phyloP scores from a whole-genome alignment of 768 basidiomycete species.

The Xanthoconium stramineum region DNA sequence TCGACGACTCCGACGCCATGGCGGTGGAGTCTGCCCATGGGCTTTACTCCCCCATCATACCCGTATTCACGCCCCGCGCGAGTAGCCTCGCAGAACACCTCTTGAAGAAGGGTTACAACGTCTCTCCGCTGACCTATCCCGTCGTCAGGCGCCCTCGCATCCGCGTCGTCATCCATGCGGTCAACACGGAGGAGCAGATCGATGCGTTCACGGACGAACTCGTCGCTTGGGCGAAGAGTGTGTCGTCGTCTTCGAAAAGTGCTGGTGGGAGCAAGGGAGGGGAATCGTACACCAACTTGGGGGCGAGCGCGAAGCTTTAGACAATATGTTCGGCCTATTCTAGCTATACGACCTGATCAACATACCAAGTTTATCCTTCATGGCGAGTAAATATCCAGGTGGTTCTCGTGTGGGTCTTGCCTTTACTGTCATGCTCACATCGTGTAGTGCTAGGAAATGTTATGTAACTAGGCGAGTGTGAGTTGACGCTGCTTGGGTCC shows the following conservation, averaged over 20 bases:
- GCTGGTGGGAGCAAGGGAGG: not conserved
- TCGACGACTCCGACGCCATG: not conserved
- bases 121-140: slow-evolving; percentile 7
- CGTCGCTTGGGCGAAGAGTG: not conserved
- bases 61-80: slow-evolving; percentile 11
- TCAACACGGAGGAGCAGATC: slow-evolving; percentile 9
- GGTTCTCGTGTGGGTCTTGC: too few species aligned
- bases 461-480: too few species aligned
- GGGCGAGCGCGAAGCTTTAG: not conserved
- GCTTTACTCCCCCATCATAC: slow-evolving; percentile 16
- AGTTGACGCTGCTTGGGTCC: too few species aligned
- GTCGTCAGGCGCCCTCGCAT: slow-evolving; percentile 9
- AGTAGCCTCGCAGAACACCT: slow-evolving; percentile 4
- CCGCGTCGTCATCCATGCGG: slow-evolving; percentile 15
- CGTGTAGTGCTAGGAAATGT: too few species aligned
- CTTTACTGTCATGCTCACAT: too few species aligned
- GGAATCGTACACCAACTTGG: not conserved
- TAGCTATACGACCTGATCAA: too few species aligned
- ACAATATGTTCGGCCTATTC: too few species aligned
- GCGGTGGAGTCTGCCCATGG: not conserved
- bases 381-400: too few species aligned
- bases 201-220: not conserved
- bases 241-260: not conserved
- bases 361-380: too few species aligned
- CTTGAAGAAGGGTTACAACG: slow-evolving; percentile 10